A percentile compares a stretch with the other conserved stretches of the same genome.
These are phyloP conservation scores for Ramalina intermedia DNA, from an alignment of 495 filamentous ascomycete genomes.

Conservation along the genomic window DNA sequence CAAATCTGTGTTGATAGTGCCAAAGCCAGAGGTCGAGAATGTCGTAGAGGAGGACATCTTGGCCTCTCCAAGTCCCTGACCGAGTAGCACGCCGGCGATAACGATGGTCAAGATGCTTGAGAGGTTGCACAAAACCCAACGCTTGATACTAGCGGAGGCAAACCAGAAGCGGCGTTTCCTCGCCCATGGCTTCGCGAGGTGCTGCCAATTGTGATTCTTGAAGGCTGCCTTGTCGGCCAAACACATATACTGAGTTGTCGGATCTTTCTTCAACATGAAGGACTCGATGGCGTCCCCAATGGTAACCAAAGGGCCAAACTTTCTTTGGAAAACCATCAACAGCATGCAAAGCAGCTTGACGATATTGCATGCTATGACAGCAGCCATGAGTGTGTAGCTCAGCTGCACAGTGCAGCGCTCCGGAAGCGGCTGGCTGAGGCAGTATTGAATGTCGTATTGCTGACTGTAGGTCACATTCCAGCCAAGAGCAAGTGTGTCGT, in stretches of 20 bases:
- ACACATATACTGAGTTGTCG: background rate
- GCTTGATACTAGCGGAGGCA: constrained; percentile 4
- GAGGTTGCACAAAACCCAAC: constrained; percentile 13
- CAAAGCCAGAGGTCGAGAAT: background rate
- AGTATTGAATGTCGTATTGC: constrained; percentile 19
- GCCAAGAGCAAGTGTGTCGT: background rate
- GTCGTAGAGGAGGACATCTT: constrained; percentile 2
- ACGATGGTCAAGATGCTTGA: background rate
- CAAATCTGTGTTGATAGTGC: background rate
- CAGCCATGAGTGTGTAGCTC: constrained; percentile 21
- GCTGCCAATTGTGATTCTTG: background rate
- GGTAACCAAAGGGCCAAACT: constrained; percentile 6
- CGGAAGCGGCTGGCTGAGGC: constrained; percentile 18
- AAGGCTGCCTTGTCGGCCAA: background rate
- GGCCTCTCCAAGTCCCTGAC: background rate
- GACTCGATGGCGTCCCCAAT: constrained; percentile 11
- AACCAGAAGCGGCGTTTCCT: constrained; percentile 4
- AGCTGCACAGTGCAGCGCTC: constrained; percentile 29
- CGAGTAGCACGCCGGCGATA: background rate
- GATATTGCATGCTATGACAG: constrained; percentile 27
- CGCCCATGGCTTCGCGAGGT: background rate
- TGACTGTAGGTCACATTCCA: background rate
- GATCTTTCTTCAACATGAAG: constrained; percentile 1
- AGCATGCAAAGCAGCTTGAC: constrained; percentile 23
- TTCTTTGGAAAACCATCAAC: constrained; percentile 6